Conservation (phyloP, 805 yeast genomes). For the Wickerhamomyces bisporus region DNA sequence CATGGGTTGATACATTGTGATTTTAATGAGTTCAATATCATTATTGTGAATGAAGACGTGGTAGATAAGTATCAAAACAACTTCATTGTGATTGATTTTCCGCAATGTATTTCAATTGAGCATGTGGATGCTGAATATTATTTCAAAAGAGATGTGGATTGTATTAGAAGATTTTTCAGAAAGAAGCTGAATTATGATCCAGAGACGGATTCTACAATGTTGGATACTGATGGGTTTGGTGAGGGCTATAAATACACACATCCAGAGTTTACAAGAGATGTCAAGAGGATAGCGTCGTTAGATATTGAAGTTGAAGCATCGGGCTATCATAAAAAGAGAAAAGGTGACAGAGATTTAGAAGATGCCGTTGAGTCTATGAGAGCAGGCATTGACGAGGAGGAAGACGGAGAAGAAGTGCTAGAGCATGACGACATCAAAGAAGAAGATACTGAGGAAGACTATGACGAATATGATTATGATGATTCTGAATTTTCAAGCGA, state of each 20-base stretch:
- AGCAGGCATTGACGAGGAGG: conserved; percentile 31
- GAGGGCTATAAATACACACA: conserved; percentile 72
- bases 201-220: conserved; percentile 57
- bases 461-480: conserved; percentile 36
- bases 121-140: conserved; percentile 85
- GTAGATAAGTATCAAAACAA: conserved; percentile 49
- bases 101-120: conserved; percentile 92
- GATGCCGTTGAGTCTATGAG: conserved; percentile 68
- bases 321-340: conserved; percentile 61
- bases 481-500: conserved; percentile 26
- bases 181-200: conserved; percentile 76
- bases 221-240: conserved; percentile 76
- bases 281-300: conserved; percentile 58
- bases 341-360: conserved; percentile 64
- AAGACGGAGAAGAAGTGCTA: conserved; percentile 22
- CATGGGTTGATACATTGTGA: conserved; percentile 96
- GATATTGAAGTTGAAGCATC: conserved; percentile 91
- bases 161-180: conserved; percentile 78
- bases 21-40: conserved; percentile 93
- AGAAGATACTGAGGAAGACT: conserved; percentile 39
- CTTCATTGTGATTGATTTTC: conserved; percentile 93
- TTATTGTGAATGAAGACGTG: conserved; percentile 62
- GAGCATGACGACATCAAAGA: conserved; percentile 1
- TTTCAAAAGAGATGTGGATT: conserved; percentile 89
- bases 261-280: conserved; percentile 78